Base-by-base conservation (phyloP, 140 eudicot species). In the Erigeron philadelphicus region DNA sequence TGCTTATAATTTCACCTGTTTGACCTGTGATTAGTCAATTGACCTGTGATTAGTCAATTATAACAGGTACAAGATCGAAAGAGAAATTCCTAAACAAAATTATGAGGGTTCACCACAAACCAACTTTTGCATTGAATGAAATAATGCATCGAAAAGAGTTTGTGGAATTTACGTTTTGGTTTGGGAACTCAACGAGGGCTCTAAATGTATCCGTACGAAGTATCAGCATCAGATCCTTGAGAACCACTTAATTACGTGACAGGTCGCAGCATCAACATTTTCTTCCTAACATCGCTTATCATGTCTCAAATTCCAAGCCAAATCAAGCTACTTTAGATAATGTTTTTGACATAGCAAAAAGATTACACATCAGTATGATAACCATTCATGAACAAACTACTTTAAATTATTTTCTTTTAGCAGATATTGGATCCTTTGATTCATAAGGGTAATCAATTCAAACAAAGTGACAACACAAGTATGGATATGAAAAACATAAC, bases 261-360 rank as follows among this genome's bases (percentile, higher is more conserved):
- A 13, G 98, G 98, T 9, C 98, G 87, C 79, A 93, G 62, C 81
- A 84, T 93, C 73, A 93, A 76, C 76, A 87, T 93, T 76, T 86
- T 93, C 77, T 93, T 93, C 81, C 98, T 80, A 35, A 93, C 72
- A 87, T 93, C 96, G 73, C 89, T 93, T 73, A 93, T 89, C 98
- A 93, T 81, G 82, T 93, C 98, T 25, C 98, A 83, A 38, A 93
- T 93, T 76, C 98, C 98, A 73, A 93, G 90, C 98, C 98, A 93
- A 70, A 93, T 86, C 68, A n/a, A n/a, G n/a, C n/a, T n/a, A n/a
- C n/a, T n/a, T n/a, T n/a, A n/a, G n/a, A n/a, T n/a, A n/a, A n/a
- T n/a, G n/a, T n/a, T n/a, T n/a, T n/a, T n/a, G n/a, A n/a, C n/a
- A n/a, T n/a, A n/a, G n/a, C n/a, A n/a, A n/a, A n/a, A n/a, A n/a